phyloP scores from a whole-genome alignment of 495 filamentous ascomycete genomes.

The Beverwykella pulmonaria region DNA sequence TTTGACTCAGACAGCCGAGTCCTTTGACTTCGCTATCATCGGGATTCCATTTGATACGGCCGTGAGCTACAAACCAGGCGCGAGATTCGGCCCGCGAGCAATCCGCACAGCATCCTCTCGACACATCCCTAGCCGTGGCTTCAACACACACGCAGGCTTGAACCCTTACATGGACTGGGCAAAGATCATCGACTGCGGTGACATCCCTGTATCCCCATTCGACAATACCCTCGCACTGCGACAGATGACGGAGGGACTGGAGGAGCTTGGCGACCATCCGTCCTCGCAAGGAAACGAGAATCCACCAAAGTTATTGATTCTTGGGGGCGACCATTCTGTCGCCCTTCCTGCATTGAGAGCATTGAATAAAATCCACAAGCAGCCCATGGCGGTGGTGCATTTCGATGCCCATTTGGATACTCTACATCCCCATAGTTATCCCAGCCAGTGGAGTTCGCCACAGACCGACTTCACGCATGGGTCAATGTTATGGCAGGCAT shows the following conservation, averaged over 20 bases:
- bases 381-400: slow-evolving; percentile 66
- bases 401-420: slow-evolving; percentile 67
- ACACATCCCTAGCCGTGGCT: background rate
- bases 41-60: slow-evolving; percentile 22
- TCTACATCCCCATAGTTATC: slow-evolving; percentile 17
- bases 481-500: slow-evolving; percentile 45
- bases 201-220: slow-evolving; percentile 68
- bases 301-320: slow-evolving; percentile 61
- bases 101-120: slow-evolving; percentile 17
- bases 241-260: slow-evolving; percentile 69
- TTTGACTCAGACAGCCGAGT: background rate
- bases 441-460: slow-evolving; percentile 39
- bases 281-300: slow-evolving; percentile 51
- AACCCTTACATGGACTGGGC: slow-evolving; percentile 70
- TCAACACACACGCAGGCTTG: slow-evolving; percentile 46
- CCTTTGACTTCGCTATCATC: slow-evolving; percentile 15
- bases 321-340: slow-evolving; percentile 68
- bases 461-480: slow-evolving; percentile 45
- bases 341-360: slow-evolving; percentile 64
- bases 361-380: slow-evolving; percentile 67
- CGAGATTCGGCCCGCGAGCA: slow-evolving; percentile 16
- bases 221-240: slow-evolving; percentile 76
- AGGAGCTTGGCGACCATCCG: slow-evolving; percentile 40
- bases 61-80: slow-evolving; percentile 7
- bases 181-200: slow-evolving; percentile 73